Percentiles rank a stretch among this genome's conserved stretches.
These are phyloP conservation scores for Prunus kanzakura DNA, from an alignment of 306 rosid species.

Conservation along the genomic window DNA sequence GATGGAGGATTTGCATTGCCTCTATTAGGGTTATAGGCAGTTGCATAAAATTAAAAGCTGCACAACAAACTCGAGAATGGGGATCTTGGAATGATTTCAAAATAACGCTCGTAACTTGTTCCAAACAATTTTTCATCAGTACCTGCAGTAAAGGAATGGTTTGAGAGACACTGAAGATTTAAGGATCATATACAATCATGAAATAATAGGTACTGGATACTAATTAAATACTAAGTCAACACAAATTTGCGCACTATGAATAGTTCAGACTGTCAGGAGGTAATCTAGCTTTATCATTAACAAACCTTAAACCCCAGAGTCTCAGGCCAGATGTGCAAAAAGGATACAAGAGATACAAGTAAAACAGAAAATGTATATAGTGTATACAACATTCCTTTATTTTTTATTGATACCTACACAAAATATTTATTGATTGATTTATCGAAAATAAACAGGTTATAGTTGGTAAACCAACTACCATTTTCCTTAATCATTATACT, in stretches of 20 bases:
- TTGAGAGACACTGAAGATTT: neutral
- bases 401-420: neutral
- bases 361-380: neutral
- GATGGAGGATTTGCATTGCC: constrained; percentile 17
- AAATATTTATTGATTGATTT: neutral
- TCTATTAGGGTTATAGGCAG: constrained; percentile 1
- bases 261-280: neutral
- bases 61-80: constrained; percentile 14
- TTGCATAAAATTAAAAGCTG: constrained; percentile 17
- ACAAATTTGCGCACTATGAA: neutral
- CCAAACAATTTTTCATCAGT: constrained; percentile 9
- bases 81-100: constrained; percentile 12
- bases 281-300: neutral
- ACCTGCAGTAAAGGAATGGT: constrained; percentile 4
- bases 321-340: neutral
- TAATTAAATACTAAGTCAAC: neutral
- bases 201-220: neutral
- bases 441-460: neutral
- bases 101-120: neutral
- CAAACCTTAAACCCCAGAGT: neutral
- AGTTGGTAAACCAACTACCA: neutral
- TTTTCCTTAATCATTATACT: neutral
- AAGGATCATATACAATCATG: neutral
- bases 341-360: neutral
- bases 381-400: neutral